Base-by-base conservation (phyloP, 1,284 basidiomycete genomes). In the Afroboletus lepidellus region DNA sequence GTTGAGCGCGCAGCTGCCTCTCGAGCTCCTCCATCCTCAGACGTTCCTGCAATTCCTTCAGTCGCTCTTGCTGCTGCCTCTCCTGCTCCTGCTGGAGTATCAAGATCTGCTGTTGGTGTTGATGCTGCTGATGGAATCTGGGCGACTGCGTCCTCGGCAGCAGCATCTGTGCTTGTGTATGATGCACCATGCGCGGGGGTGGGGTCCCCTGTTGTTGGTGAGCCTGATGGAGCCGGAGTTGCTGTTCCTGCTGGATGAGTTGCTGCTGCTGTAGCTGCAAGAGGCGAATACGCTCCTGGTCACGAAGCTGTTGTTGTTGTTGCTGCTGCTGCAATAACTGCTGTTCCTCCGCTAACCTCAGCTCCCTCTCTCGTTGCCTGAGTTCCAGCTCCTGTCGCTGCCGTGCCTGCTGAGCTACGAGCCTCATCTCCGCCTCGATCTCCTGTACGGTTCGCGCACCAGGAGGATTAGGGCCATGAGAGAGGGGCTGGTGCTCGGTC, bases 381-480 rank as follows among this genome's bases (percentile, higher is more conserved):
- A 73, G 65, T 41, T 69, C 66, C 4, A 63, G 58, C 30, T 72
- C 69, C 51, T 74, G 65, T 33, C 69, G 66, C 50, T 72, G 71
- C 41, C 74, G 69, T 38, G 71, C 64, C 56, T 76, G 77, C 53
- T 80, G 79, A 41, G 77, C 76, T 38, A 75, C 75, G 8, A 77
- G 74, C 11, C 78, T 76, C 88, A 96, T 92, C 70, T 98, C 92
- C 4, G 90, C 88, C 69, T 99, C 96, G 56, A 98, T 92, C 69
- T 98, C 94, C 59, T 94, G 91, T 24, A 98, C 71, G 0, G 93
- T 96, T 51, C 88, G 84, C 29, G 83, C 80, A 33, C 83, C 81
- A 2, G 69, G 72, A 41, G 74, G 75, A 27, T 57, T 63, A 43
- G 63, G 30, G n/a, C 64, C 68, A 52, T 72, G 72, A 29, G 61